Evolutionary conservation across 2,329 filamentous ascomycete genomes (phyloP).

Genomic region (Incumbomyces lentus): DNA sequence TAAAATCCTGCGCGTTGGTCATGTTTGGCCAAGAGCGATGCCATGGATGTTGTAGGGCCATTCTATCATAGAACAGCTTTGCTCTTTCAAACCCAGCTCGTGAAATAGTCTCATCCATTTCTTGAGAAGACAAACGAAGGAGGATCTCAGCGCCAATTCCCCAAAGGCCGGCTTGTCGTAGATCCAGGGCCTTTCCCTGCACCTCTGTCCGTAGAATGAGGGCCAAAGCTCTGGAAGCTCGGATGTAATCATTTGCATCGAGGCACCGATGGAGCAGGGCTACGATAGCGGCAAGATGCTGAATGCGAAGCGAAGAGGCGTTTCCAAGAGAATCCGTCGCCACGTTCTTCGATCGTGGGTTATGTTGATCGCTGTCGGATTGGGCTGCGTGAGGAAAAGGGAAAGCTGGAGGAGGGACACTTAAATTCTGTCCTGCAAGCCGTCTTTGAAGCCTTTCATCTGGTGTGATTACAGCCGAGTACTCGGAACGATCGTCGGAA

Average conservation of each 20-base stretch:
- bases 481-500: conserved; percentile 10
- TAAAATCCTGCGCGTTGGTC: conserved; percentile 64
- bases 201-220: conserved; percentile 57
- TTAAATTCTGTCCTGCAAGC: conserved; percentile 30
- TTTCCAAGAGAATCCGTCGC: conserved; percentile 25
- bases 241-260: conserved; percentile 56
- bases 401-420: conserved; percentile 29
- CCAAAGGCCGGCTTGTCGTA: conserved; percentile 64
- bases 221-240: conserved; percentile 65
- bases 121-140: conserved; percentile 39
- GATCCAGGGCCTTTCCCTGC: conserved; percentile 50
- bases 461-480: conserved; percentile 26
- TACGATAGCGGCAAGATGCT: conserved; percentile 57
- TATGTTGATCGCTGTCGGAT: conserved; percentile 9
- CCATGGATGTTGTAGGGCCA: conserved; percentile 69
- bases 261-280: conserved; percentile 64
- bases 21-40: conserved; percentile 49
- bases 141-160: conserved; percentile 75
- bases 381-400: conserved; percentile 32
- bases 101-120: neutral
- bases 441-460: conserved; percentile 35
- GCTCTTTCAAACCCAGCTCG: conserved; percentile 46
- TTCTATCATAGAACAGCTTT: conserved; percentile 61
- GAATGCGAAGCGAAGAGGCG: conserved; percentile 30
- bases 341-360: conserved; percentile 13